These are phyloP conservation scores for Entrophospora sp. DNA, from an alignment of 192 early-diverging fungal species.

Conservation along the genomic window DNA sequence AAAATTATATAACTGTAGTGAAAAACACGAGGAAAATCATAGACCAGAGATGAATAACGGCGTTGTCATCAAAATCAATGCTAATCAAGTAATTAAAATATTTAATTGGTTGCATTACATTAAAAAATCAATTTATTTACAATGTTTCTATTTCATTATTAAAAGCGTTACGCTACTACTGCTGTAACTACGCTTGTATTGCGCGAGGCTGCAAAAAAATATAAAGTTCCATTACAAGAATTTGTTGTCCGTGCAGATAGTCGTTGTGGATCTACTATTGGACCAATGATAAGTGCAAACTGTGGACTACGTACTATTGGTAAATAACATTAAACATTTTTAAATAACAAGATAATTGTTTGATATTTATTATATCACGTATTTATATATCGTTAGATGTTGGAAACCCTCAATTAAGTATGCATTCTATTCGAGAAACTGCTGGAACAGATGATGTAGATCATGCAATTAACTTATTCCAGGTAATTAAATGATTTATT, in stretches of 20 bases:
- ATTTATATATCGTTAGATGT: conserved; percentile 51
- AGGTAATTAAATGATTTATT: conserved; percentile 36
- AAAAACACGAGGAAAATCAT: conserved; percentile 93
- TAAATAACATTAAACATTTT: conserved; percentile 23
- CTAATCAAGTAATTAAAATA: too few relatives aligned
- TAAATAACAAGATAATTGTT: background rate
- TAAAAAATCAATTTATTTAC: too few relatives aligned
- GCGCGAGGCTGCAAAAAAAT: conserved; percentile 68
- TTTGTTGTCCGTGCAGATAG: conserved; percentile 91
- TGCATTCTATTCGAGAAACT: conserved; percentile 94
- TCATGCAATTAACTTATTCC: conserved; percentile 76
- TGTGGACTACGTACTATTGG: conserved; percentile 90
- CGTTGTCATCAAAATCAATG: conserved; percentile 93
- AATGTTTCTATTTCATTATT: too few relatives aligned
- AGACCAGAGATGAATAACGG: conserved; percentile 86
- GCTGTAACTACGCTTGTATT: conserved; percentile 64
- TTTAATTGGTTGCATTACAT: too few relatives aligned
- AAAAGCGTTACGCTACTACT: conserved; percentile 72
- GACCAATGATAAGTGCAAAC: conserved; percentile 89
- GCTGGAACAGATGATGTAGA: conserved; percentile 82
- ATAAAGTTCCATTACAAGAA: conserved; percentile 76
- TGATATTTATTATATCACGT: background rate
- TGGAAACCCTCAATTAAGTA: conserved; percentile 88
- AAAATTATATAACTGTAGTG: too few relatives aligned
- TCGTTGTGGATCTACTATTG: conserved; percentile 92